Evolutionary conservation across 2,329 filamentous ascomycete species (phyloP).

Genomic region (Aureobasidium namibiae): DNA sequence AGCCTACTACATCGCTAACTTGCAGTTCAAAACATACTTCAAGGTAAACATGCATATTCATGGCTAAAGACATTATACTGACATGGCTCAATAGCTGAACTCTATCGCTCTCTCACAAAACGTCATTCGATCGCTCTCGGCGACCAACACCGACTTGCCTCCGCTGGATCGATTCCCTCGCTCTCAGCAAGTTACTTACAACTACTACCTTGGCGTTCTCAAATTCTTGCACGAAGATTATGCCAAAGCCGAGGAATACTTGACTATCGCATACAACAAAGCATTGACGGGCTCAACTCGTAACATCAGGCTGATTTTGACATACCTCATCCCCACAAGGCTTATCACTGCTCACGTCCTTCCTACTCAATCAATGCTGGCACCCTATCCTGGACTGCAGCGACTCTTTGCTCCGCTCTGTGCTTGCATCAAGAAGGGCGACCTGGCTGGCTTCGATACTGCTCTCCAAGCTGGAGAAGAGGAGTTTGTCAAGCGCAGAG

Average conservation of each 20-base stretch:
- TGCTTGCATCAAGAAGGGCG: constrained; percentile 69
- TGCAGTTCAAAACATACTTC: constrained; percentile 98
- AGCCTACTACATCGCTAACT: constrained; percentile 87
- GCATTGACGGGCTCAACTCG: constrained; percentile 31
- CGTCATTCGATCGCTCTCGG: constrained; percentile 76
- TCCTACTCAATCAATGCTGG: constrained; percentile 62
- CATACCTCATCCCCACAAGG: constrained; percentile 88
- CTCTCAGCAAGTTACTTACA: constrained; percentile 88
- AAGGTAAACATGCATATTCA: constrained; percentile 41
- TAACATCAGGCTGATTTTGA: constrained; percentile 88
- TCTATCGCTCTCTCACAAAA: constrained; percentile 84
- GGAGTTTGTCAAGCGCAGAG: constrained; percentile 86
- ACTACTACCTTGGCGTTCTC: constrained; percentile 92
- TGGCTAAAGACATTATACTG: background rate
- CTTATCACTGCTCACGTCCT: constrained; percentile 80
- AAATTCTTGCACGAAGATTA: constrained; percentile 94
- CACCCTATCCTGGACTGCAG: constrained; percentile 67
- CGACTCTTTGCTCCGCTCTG: constrained; percentile 70
- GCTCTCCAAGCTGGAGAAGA: constrained; percentile 75
- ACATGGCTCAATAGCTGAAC: constrained; percentile 50
- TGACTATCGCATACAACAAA: constrained; percentile 67
- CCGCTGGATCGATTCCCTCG: constrained; percentile 71
- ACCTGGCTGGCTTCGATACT: constrained; percentile 74
- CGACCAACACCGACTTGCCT: constrained; percentile 66
- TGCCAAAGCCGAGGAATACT: constrained; percentile 66